Percentiles rank a stretch among this genome's conserved stretches.
Evolutionary conservation across 208 protist species (phyloP).

Genomic region (Acanthamoeba divionensis): DNA sequence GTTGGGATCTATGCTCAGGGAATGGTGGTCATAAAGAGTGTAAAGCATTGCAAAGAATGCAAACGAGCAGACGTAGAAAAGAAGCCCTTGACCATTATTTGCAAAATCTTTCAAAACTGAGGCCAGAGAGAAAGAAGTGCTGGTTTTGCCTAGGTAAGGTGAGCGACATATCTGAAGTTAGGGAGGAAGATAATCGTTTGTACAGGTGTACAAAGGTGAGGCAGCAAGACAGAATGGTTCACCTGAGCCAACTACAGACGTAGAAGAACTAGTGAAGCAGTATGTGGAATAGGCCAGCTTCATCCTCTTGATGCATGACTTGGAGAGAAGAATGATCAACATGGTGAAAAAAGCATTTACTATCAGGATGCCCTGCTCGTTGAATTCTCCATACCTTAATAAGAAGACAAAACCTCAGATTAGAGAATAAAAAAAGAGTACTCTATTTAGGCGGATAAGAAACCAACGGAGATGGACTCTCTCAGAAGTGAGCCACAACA

Average conservation of each 20-base stretch:
- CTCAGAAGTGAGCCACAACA: too few relatives aligned
- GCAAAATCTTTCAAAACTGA: neutral
- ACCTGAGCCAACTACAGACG: too few relatives aligned
- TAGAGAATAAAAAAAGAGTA: too few relatives aligned
- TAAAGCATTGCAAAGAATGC: slow-evolving; percentile 12
- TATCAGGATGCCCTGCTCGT: slow-evolving; percentile 31
- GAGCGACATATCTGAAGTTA: too few relatives aligned
- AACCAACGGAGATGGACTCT: too few relatives aligned
- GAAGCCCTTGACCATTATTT: neutral
- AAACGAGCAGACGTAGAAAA: neutral
- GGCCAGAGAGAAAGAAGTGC: neutral
- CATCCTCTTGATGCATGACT: slow-evolving; percentile 20
- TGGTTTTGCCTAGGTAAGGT: too few relatives aligned
- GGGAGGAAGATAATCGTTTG: too few relatives aligned
- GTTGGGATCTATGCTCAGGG: neutral
- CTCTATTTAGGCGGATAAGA: too few relatives aligned
- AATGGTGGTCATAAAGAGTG: slow-evolving; percentile 28
- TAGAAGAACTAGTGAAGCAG: neutral
- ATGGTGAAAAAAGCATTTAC: slow-evolving; percentile 24
- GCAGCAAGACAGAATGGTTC: too few relatives aligned
- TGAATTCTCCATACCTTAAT: slow-evolving; percentile 34
- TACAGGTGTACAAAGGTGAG: too few relatives aligned
- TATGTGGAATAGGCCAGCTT: slow-evolving; percentile 9
- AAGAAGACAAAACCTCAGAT: too few relatives aligned
- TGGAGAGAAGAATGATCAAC: neutral